A percentile compares a stretch with the other conserved stretches of the same genome.
Evolutionary conservation across 257 asterid genomes (phyloP).

Genomic region (Solanum chmielewskii): DNA sequence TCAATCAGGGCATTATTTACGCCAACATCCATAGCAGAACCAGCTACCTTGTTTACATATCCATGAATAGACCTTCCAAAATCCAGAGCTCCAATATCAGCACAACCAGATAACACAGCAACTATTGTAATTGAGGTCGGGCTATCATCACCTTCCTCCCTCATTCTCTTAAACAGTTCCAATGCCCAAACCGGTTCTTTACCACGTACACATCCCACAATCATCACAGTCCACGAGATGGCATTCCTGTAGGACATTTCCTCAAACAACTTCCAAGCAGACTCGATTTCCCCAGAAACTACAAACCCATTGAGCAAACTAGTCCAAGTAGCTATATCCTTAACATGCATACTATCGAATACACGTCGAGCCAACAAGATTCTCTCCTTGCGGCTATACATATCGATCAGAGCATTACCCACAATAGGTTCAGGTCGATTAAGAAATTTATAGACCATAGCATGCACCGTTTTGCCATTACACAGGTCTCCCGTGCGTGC

Average conservation of each 20-base stretch:
- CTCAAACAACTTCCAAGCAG: constrained; percentile 43
- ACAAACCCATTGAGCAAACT: constrained; percentile 57
- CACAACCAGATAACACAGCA: constrained; percentile 75
- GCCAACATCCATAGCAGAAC: constrained; percentile 29
- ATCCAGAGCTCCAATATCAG: constrained; percentile 74
- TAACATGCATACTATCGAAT: constrained; percentile 24
- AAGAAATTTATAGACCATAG: constrained; percentile 41
- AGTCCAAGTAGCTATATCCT: constrained; percentile 69
- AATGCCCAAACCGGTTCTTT: constrained; percentile 44
- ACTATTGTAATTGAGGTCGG: constrained; percentile 60
- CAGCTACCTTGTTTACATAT: constrained; percentile 35
- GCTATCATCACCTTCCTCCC: constrained; percentile 24
- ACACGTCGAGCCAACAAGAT: constrained; percentile 34
- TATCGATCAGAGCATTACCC: constrained; percentile 55
- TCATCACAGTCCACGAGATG: constrained; percentile 79
- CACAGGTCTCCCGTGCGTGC: constrained; percentile 34
- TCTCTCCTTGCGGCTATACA: constrained; percentile 44
- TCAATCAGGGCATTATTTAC: constrained; percentile 64
- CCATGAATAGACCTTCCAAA: constrained; percentile 58
- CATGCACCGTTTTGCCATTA: constrained; percentile 46
- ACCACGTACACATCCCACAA: constrained; percentile 55
- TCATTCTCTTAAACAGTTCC: constrained; percentile 45
- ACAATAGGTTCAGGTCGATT: constrained; percentile 30
- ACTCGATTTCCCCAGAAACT: constrained; percentile 30
- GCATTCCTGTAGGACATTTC: constrained; percentile 59